Evolutionary conservation across 495 filamentous ascomycete genomes (phyloP).

Genomic region (Penicillium mononematosum): DNA sequence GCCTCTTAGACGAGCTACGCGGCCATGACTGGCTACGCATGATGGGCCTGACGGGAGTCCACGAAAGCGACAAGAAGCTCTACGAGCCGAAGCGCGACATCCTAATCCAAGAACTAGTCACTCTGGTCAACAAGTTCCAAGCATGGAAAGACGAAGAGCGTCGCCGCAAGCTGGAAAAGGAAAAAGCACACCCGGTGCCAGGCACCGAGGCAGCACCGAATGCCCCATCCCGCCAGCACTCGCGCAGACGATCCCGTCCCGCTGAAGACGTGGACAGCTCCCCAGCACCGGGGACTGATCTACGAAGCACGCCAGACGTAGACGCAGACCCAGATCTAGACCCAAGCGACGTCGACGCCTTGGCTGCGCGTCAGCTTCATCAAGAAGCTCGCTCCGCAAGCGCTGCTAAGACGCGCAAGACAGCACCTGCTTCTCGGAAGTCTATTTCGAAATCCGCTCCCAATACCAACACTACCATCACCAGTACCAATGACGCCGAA

Average conservation of each 20-base stretch:
- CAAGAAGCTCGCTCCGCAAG: constrained; percentile 60
- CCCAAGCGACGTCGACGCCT: constrained; percentile 70
- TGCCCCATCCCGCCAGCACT: constrained; percentile 19
- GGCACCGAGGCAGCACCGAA: constrained; percentile 7
- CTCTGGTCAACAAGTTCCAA: constrained; percentile 80
- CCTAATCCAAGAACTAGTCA: constrained; percentile 76
- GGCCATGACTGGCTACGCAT: constrained; percentile 90
- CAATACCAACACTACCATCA: constrained; percentile 12
- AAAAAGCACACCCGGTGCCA: constrained; percentile 46
- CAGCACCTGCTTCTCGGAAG: constrained; percentile 16
- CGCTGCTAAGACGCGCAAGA: constrained; percentile 33
- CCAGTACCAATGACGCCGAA: constrained; percentile 13
- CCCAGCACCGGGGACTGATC: constrained; percentile 28
- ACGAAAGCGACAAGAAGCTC: constrained; percentile 76
- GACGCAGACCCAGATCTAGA: constrained; percentile 54
- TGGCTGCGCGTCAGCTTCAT: constrained; percentile 68
- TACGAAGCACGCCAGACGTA: constrained; percentile 41
- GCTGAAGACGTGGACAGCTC: constrained; percentile 24
- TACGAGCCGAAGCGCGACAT: constrained; percentile 83
- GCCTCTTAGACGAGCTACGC: constrained; percentile 80
- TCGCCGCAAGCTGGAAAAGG: constrained; percentile 66
- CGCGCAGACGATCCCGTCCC: constrained; percentile 27
- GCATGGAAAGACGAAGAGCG: constrained; percentile 90
- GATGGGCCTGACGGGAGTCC: constrained; percentile 87
- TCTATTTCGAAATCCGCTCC: constrained; percentile 13